Evolutionary conservation across 345 rosid species (phyloP).

Genomic region (Cardamine chenopodiifolia): DNA sequence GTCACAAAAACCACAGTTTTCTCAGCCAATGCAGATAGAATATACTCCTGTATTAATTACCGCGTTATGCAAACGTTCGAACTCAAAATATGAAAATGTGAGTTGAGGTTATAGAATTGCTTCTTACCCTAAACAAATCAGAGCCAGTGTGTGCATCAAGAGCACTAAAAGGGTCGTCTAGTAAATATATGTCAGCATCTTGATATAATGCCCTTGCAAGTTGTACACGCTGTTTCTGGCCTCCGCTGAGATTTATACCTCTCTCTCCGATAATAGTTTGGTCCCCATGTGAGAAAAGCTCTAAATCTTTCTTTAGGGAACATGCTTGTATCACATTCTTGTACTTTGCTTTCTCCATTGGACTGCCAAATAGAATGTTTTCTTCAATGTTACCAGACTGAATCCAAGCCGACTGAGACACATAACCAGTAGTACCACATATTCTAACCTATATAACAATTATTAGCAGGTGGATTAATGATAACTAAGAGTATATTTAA

Average conservation of each 20-base stretch:
- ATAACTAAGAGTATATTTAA: constrained; percentile 12
- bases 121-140: constrained; percentile 86
- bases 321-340: constrained; percentile 93
- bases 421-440: constrained; percentile 96
- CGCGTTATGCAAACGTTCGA: constrained; percentile 15
- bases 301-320: constrained; percentile 90
- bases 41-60: constrained; percentile 76
- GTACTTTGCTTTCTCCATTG: constrained; percentile 90
- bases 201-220: constrained; percentile 99
- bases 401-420: constrained; percentile 99
- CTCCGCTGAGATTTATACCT: constrained; percentile 98
- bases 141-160: constrained; percentile 99
- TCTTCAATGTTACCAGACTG: constrained; percentile 99
- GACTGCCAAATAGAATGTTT: constrained; percentile 96
- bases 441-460: constrained; percentile 71
- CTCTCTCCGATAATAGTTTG: constrained; percentile 99
- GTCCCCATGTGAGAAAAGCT: constrained; percentile 97
- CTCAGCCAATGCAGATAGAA: constrained; percentile 75
- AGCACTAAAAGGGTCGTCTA: constrained; percentile 99
- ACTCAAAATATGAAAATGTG: constrained; percentile 6
- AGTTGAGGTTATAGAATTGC: neutral
- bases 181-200: constrained; percentile 96
- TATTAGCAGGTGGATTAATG: constrained; percentile 27
- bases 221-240: constrained; percentile 98
- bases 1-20: constrained; percentile 96